Percentiles rank a stretch among this genome's conserved stretches.
These are phyloP conservation scores for Fusarium sp. DNA, from an alignment of 2,329 filamentous ascomycete species.

Conservation along the genomic window DNA sequence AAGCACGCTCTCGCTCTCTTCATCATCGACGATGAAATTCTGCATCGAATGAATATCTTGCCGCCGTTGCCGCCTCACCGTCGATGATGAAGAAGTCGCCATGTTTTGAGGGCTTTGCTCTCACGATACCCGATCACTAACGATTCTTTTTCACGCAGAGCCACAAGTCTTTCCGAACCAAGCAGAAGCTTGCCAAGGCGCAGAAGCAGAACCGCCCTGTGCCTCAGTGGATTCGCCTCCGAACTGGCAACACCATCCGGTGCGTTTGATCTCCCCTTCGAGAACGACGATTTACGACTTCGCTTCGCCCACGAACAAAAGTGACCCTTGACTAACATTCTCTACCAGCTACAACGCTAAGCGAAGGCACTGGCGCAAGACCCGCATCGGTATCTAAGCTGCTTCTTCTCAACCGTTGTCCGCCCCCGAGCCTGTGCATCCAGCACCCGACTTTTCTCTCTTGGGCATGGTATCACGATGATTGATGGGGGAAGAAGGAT, in stretches of 20 bases:
- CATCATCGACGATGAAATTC: constrained; percentile 17
- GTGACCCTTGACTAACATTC: constrained; percentile 16
- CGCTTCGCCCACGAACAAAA: constrained; percentile 1
- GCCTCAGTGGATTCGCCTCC: constrained; percentile 99
- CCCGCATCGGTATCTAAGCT: constrained; percentile 95
- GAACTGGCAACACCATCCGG: constrained; percentile 99
- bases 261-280: constrained; percentile 64
- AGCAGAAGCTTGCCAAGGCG: constrained; percentile 99
- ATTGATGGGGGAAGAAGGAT: constrained; percentile 33
- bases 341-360: constrained; percentile 95
- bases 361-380: constrained; percentile 99
- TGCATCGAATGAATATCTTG: constrained; percentile 10
- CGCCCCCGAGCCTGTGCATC: constrained; percentile 47
- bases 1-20: constrained; percentile 17
- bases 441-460: constrained; percentile 37
- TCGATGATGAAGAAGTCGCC: constrained; percentile 19
- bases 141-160: constrained; percentile 66
- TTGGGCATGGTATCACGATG: constrained; percentile 45
- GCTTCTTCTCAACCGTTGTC: constrained; percentile 45
- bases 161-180: constrained; percentile 99
- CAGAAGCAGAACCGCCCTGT: constrained; percentile 99
- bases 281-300: constrained; percentile 18
- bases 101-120: constrained; percentile 17
- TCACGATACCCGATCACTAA: constrained; percentile 41
- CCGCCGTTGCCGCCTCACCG: constrained; percentile 2